Percentiles rank a stretch among this genome's conserved stretches.
Conservation (phyloP, 345 rosid species). For the Syzygium aromaticum region DNA sequence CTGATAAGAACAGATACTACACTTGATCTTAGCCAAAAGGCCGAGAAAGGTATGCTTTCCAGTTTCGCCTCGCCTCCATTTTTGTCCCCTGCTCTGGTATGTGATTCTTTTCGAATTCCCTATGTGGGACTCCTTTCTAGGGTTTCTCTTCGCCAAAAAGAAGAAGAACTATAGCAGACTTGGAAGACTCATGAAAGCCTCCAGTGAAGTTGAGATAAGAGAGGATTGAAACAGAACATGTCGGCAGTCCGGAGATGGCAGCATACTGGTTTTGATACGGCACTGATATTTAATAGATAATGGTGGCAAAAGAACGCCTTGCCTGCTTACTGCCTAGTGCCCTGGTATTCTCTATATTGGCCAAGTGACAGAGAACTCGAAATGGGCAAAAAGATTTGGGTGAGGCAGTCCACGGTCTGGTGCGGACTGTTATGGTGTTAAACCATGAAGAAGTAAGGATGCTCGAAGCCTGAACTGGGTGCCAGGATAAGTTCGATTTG, state of each 20-base stretch:
- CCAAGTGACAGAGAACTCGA: background rate
- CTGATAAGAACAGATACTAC: conserved; percentile 54
- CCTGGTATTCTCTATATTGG: background rate
- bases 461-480: background rate
- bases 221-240: background rate
- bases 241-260: background rate
- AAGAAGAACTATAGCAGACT: background rate
- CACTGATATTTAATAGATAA: background rate
- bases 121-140: background rate
- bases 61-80: fast-evolving
- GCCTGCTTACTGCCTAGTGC: background rate
- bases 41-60: conserved; percentile 23
- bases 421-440: background rate
- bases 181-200: background rate
- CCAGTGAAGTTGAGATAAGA: background rate
- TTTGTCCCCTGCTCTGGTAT: background rate
- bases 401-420: background rate
- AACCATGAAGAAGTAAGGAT: background rate
- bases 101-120: background rate
- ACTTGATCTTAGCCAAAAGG: conserved; percentile 61
- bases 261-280: background rate
- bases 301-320: too few species aligned
- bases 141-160: background rate
- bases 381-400: background rate
- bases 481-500: background rate